A percentile compares a stretch with the other conserved stretches of the same genome.
Conservation (phyloP, 2,329 filamentous ascomycete genomes). For the Hymenoscyphus fraxineus region DNA sequence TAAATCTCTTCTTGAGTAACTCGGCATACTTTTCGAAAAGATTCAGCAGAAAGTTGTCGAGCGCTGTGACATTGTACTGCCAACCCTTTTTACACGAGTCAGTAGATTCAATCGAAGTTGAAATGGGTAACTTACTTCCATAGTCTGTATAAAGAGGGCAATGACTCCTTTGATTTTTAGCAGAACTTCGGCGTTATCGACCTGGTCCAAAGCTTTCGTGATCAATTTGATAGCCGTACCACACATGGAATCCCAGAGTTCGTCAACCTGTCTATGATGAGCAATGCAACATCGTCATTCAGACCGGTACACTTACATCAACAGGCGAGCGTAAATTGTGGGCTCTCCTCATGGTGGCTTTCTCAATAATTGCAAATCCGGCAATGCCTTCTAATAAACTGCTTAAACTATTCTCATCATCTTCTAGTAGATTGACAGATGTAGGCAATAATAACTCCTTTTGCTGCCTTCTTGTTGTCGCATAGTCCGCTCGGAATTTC, state of each 20-base stretch:
- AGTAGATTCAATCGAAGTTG: not conserved
- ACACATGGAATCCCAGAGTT: constrained; percentile 98
- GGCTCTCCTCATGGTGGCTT: constrained; percentile 82
- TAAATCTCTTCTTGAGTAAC: constrained; percentile 84
- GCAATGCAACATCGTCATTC: not conserved
- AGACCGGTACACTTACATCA: constrained; percentile 57
- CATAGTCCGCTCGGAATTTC: constrained; percentile 86
- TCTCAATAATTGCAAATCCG: constrained; percentile 94
- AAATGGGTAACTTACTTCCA: constrained; percentile 63
- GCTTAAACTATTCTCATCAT: constrained; percentile 87
- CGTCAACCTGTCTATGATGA: constrained; percentile 67
- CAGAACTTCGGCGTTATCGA: constrained; percentile 85
- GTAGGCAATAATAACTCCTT: constrained; percentile 84
- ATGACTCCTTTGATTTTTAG: constrained; percentile 94
- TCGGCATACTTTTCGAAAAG: constrained; percentile 94
- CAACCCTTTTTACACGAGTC: constrained; percentile 58
- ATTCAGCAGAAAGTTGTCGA: constrained; percentile 81
- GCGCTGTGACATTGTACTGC: constrained; percentile 77
- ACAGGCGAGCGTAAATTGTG: constrained; percentile 76
- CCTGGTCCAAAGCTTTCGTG: constrained; percentile 68
- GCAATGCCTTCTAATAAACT: constrained; percentile 89
- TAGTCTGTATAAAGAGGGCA: constrained; percentile 93
- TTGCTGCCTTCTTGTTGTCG: constrained; percentile 83
- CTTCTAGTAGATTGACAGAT: constrained; percentile 71
- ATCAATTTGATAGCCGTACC: constrained; percentile 80